Conservation (phyloP, 306 rosid species). For the Sophora flavescens region DNA sequence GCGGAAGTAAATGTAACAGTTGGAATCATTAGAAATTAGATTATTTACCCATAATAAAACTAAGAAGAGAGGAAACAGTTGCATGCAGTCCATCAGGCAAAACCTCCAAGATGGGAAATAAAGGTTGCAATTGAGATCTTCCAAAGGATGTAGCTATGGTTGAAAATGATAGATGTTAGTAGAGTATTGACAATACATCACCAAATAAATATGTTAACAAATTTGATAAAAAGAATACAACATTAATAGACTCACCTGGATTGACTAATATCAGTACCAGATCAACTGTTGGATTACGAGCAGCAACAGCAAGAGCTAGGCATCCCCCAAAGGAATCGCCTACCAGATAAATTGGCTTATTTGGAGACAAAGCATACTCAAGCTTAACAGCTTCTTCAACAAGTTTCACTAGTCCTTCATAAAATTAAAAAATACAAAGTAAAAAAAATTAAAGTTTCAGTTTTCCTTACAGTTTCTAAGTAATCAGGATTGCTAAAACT, state of each 20-base stretch:
- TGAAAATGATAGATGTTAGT: slow-evolving; percentile 48
- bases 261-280: slow-evolving; percentile 73
- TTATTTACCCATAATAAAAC: slow-evolving; percentile 79
- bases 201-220: slow-evolving; percentile 27
- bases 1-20: slow-evolving; percentile 28
- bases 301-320: slow-evolving; percentile 90
- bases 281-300: slow-evolving; percentile 86
- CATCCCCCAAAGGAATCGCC: slow-evolving; percentile 99
- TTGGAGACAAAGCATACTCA: slow-evolving; percentile 74
- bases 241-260: slow-evolving; percentile 66
- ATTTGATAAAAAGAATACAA: slow-evolving; percentile 25
- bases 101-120: slow-evolving; percentile 78
- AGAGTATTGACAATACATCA: slow-evolving; percentile 42
- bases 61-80: slow-evolving; percentile 79
- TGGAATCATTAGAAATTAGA: slow-evolving; percentile 40
- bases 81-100: slow-evolving; percentile 72
- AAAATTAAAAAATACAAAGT: not conserved
- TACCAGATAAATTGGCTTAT: slow-evolving; percentile 87
- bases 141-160: slow-evolving; percentile 84
- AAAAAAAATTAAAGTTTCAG: slow-evolving; percentile 1
- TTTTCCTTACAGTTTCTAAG: too few species aligned
- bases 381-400: slow-evolving; percentile 79
- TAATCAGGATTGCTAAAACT: too few species aligned
- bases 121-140: slow-evolving; percentile 86
- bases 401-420: slow-evolving; percentile 83